Percentiles rank a stretch among this genome's conserved stretches.
Conservation (phyloP, 208 protist species). For the Leishmania amazonensis region DNA sequence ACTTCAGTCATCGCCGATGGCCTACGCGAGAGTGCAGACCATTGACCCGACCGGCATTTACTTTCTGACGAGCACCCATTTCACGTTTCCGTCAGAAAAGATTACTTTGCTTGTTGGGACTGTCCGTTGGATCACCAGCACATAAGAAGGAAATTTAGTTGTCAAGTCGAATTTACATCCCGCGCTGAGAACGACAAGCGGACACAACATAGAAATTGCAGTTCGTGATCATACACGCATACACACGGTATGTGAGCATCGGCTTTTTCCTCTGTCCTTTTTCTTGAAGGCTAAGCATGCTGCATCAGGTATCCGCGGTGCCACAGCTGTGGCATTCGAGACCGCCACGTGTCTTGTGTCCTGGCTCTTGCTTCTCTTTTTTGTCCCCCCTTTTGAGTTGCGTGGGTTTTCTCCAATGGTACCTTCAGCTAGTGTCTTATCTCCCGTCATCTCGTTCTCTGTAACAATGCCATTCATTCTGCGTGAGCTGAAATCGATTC, state of each 20-base stretch:
- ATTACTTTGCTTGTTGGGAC: slow-evolving; percentile 69
- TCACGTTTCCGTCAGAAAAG: slow-evolving; percentile 72
- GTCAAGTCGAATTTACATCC: neutral
- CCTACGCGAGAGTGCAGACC: slow-evolving; percentile 65
- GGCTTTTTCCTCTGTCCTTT: neutral
- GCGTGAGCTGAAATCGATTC: neutral
- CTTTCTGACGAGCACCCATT: slow-evolving; percentile 81
- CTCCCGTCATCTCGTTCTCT: neutral
- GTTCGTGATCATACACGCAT: neutral
- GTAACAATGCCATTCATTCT: neutral
- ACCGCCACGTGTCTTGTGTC: neutral
- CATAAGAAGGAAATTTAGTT: slow-evolving; percentile 12
- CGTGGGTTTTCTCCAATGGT: neutral
- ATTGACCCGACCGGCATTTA: slow-evolving; percentile 67
- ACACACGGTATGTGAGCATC: neutral
- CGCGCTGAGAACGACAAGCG: neutral
- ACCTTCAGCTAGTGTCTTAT: neutral
- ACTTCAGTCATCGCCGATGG: slow-evolving; percentile 59
- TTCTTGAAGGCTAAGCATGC: neutral
- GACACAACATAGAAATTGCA: neutral
- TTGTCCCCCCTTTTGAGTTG: neutral
- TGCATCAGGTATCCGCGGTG: neutral
- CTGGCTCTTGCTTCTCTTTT: neutral
- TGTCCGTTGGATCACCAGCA: slow-evolving; percentile 80
- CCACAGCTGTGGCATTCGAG: neutral